A percentile compares a stretch with the other conserved stretches of the same genome.
phyloP scores from a whole-genome alignment of 73 alveolate species.

The Stentor roeselii region DNA sequence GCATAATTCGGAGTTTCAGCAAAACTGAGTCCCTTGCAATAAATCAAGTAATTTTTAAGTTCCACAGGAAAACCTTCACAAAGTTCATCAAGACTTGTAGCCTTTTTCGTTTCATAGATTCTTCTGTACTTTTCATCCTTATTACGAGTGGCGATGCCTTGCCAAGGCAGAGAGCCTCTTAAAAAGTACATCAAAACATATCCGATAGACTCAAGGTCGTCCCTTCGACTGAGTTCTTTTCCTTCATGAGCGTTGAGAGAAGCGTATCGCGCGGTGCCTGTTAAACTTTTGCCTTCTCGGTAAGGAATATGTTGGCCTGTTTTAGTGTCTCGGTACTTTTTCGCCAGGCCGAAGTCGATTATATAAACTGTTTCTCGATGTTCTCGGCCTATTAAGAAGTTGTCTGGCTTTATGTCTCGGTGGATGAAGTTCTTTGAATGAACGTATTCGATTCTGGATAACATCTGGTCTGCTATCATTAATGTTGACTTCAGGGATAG shows the following conservation, averaged over 20 bases:
- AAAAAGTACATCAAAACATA: too few species aligned
- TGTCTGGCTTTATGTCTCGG: constrained; percentile 85
- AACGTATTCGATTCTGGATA: constrained; percentile 59
- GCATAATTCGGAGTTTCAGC: constrained; percentile 69
- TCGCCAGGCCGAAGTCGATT: constrained; percentile 74
- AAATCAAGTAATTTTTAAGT: constrained; percentile 52
- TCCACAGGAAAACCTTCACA: constrained; percentile 79
- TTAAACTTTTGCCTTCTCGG: constrained; percentile 85
- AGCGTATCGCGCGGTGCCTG: constrained; percentile 64
- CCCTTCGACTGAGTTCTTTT: constrained; percentile 49
- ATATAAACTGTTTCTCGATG: constrained; percentile 48
- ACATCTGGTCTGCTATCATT: constrained; percentile 61
- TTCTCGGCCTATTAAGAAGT: constrained; percentile 62
- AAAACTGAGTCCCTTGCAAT: constrained; percentile 56
- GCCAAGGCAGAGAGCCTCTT: constrained; percentile 90
- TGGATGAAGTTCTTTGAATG: constrained; percentile 69
- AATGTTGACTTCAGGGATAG: constrained; percentile 37
- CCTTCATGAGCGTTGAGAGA: constrained; percentile 58
- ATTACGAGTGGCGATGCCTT: constrained; percentile 67
- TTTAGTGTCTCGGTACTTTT: too few species aligned
- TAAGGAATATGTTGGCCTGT: too few species aligned
- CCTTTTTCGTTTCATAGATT: constrained; percentile 57
- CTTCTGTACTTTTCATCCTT: constrained; percentile 68
- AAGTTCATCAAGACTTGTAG: constrained; percentile 72
- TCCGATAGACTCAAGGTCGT: constrained; percentile 69